Evolutionary conservation across 257 asterid species (phyloP).

Genomic region (Cruciata laevipes): DNA sequence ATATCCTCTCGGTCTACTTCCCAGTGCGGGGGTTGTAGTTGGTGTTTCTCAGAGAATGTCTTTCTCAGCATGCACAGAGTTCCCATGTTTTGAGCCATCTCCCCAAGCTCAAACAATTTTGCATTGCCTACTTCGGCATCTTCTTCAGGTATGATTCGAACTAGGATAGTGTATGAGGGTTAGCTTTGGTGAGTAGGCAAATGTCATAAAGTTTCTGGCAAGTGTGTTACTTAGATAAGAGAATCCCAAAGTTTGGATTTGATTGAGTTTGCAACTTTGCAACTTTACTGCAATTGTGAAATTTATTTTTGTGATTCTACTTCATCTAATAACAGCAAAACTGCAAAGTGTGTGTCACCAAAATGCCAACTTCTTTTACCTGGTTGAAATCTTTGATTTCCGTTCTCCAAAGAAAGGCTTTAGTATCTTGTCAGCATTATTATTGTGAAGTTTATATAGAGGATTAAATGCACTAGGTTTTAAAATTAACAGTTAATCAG

Average conservation of each 20-base stretch:
- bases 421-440: background rate
- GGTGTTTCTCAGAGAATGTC: constrained; percentile 99
- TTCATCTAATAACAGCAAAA: background rate
- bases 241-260: background rate
- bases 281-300: too few relatives aligned
- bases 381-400: background rate
- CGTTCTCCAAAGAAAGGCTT: background rate
- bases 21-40: constrained; percentile 95
- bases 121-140: constrained; percentile 97
- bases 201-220: background rate
- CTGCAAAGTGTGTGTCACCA: background rate
- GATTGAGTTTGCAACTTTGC: too few relatives aligned
- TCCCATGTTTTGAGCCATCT: constrained; percentile 98
- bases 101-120: constrained; percentile 99
- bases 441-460: background rate
- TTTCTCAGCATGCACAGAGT: constrained; percentile 93
- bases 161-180: background rate
- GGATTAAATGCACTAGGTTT: background rate
- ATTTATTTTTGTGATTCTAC: background rate
- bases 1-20: constrained; percentile 97
- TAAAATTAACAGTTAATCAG: constrained; percentile 3
- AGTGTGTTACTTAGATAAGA: background rate
- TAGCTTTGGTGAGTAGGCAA: background rate
- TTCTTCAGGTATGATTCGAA: constrained; percentile 69
- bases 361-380: background rate